These are phyloP conservation scores for Metschnikowia vanudenii DNA, from an alignment of 805 yeast species.

Conservation along the genomic window DNA sequence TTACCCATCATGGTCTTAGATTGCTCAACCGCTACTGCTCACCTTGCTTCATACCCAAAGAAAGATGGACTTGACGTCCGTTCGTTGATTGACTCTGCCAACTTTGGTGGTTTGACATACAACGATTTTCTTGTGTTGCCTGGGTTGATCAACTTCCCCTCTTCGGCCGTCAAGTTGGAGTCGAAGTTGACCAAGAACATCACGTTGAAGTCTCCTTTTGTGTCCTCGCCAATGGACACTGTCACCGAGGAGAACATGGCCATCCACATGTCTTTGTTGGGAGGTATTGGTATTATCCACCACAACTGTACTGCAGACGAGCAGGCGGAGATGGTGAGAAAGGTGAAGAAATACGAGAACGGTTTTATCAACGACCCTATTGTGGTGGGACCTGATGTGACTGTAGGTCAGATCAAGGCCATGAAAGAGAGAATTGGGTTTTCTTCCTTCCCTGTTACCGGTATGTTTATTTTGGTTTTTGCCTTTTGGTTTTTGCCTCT, in stretches of 20 bases:
- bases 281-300: slow-evolving; percentile 98
- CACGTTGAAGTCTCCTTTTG: slow-evolving; percentile 88
- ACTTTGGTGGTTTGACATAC: slow-evolving; percentile 95
- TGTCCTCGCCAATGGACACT: slow-evolving; percentile 99
- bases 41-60: slow-evolving; percentile 59
- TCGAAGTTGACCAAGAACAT: slow-evolving; percentile 89
- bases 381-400: slow-evolving; percentile 70
- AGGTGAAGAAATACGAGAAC: slow-evolving; percentile 95
- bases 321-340: slow-evolving; percentile 97
- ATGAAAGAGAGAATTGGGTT: slow-evolving; percentile 78
- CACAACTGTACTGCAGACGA: slow-evolving; percentile 96
- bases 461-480: slow-evolving; percentile 58
- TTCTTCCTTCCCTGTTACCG: slow-evolving; percentile 98
- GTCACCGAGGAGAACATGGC: slow-evolving; percentile 98
- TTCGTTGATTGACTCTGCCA: slow-evolving; percentile 83
- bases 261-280: slow-evolving; percentile 94
- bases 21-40: slow-evolving; percentile 61
- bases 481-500: too few species aligned
- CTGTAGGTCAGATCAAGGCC: slow-evolving; percentile 77
- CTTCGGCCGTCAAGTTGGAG: slow-evolving; percentile 73
- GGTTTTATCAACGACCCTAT: slow-evolving; percentile 96
- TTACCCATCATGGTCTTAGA: slow-evolving; percentile 42
- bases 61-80: slow-evolving; percentile 85
- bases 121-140: slow-evolving; percentile 95
- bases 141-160: slow-evolving; percentile 88